phyloP scores from a whole-genome alignment of 257 asterid species.

The Misopates orontium region DNA sequence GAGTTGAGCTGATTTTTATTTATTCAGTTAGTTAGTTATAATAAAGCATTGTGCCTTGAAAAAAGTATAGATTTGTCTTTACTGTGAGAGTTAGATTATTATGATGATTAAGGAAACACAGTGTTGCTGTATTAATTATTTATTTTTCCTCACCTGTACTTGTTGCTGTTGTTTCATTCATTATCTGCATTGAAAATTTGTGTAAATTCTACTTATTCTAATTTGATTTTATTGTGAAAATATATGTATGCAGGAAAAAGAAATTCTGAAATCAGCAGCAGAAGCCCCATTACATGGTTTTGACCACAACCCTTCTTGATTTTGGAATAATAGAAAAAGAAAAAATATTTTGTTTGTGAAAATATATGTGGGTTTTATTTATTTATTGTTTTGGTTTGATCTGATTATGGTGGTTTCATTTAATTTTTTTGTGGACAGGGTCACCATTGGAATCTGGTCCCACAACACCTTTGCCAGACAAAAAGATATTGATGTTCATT shows the following conservation, averaged over 20 bases:
- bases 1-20: conserved; percentile 17
- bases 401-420: conserved; percentile 41
- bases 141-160: conserved; percentile 29
- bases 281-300: conserved; percentile 63
- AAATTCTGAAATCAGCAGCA: conserved; percentile 70
- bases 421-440: conserved; percentile 68
- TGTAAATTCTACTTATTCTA: no score
- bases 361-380: conserved; percentile 28
- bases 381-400: conserved; percentile 34
- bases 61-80: conserved; percentile 43
- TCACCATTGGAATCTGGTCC: conserved; percentile 82
- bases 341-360: conserved; percentile 21
- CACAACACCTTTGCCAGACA: conserved; percentile 97
- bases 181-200: no score
- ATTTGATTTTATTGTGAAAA: no score
- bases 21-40: conserved; percentile 13
- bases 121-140: conserved; percentile 8
- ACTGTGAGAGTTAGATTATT: conserved; percentile 33
- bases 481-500: conserved; percentile 85
- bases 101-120: conserved; percentile 20
- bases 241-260: conserved; percentile 58
- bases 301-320: conserved; percentile 35
- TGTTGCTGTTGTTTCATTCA: conserved; percentile 34
- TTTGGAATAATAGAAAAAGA: conserved; percentile 17
- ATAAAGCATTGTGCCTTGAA: conserved; percentile 30